Conservation (phyloP, 2,329 filamentous ascomycete genomes). For the Colletotrichum sp. region DNA sequence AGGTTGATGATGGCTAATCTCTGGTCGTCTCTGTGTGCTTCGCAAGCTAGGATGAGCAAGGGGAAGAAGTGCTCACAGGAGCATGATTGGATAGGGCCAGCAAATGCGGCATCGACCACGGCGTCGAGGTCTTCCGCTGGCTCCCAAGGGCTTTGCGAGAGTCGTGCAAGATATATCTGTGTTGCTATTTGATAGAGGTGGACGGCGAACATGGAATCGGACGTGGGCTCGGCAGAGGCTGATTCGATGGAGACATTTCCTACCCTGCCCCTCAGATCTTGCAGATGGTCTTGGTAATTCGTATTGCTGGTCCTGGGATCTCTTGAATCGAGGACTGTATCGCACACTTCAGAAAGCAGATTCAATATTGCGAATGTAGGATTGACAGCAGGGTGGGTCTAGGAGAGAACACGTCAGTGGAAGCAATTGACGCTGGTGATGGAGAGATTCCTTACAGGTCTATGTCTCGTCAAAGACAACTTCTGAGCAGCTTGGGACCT, state of each 20-base stretch:
- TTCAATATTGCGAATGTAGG: not conserved
- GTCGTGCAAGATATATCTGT: not conserved
- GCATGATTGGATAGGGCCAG: conserved; percentile 24
- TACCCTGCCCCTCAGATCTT: not conserved
- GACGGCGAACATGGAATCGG: not conserved
- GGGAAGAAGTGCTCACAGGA: conserved; percentile 38
- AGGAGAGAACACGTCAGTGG: not conserved
- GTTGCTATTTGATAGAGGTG: not conserved
- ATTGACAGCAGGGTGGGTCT: not conserved
- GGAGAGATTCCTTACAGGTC: not conserved
- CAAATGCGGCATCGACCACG: not conserved
- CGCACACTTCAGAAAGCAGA: not conserved
- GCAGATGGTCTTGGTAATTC: not conserved
- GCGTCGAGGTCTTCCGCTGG: conserved; percentile 23
- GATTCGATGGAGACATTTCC: not conserved
- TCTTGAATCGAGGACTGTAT: not conserved
- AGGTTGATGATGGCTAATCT: conserved; percentile 32
- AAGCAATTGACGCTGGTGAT: not conserved
- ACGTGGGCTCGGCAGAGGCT: not conserved
- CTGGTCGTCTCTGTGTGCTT: conserved; percentile 37
- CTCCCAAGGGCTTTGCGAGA: conserved; percentile 27
- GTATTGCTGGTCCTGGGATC: not conserved
- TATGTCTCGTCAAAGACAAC: not conserved
- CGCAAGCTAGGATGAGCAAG: conserved; percentile 37
- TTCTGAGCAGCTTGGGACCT: not conserved